Evolutionary conservation across 2,329 filamentous ascomycete species (phyloP), one percentile per base, ranked within the genome.

Genomic region (Juglanconis sp.): DNA sequence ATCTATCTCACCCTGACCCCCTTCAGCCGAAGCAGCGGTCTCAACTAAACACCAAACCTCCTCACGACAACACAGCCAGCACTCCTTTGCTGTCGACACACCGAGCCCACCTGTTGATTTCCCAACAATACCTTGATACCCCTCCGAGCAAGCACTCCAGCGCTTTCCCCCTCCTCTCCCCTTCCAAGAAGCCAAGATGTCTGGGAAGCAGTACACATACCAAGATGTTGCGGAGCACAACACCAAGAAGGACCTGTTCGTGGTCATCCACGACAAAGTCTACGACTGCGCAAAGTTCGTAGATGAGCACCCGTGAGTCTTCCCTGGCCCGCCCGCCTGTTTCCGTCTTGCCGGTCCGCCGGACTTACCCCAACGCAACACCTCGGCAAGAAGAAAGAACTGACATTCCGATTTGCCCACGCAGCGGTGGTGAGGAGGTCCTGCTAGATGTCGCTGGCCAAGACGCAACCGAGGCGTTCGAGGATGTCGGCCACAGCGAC

Each of bases 401-500:
- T 74, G 64, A 75, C 68, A 32, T 53, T 35, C 56, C 51, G n/a
- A 40, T 57, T 31, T 58, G 53, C 46, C 59, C 50, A 58, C 62
- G 66, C 72, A 98, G 95, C 70, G 95, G 95, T 82, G 95, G 95
- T 80, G 95, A 99, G 81, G 95, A 99, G 81, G 95, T 99, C 69
- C 82, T 99, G 65, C 89, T 99, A 68, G 95, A 99, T 69, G 93
- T 98, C 66, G 95, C 84, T 72, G 95, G 95, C 68, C 93, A 96
- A 80, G 95, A 99, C 77, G 90, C 91, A 71, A 96, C 94, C 70
- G 95, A 98, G 80, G 94, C 95, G 64, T 99, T 99, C 75, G 95
- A 99, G 82, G 95, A 99, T 78, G 95, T 99, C 72, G 95, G 95
- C 73, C 95, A 99, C 89, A 96, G 91, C 71, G 95, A 99, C 77